These are phyloP conservation scores for Monosporascus sp. DNA, from an alignment of 2,329 filamentous ascomycete genomes.

Conservation along the genomic window DNA sequence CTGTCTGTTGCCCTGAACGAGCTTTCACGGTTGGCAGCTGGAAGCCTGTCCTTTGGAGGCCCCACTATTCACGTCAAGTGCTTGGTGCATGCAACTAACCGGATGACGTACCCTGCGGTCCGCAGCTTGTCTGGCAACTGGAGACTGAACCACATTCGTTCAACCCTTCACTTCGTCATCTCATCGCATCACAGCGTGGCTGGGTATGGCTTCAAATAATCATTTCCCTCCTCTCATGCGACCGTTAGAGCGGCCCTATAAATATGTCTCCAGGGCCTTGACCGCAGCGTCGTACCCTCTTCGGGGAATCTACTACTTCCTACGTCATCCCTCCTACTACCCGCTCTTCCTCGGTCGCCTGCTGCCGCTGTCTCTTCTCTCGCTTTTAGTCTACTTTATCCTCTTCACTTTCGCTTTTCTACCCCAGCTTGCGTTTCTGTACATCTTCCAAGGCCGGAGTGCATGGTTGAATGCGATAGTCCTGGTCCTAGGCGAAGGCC, in stretches of 20 bases:
- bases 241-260: conserved; percentile 30
- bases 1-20: too few species aligned
- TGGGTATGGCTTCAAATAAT: conserved; percentile 19
- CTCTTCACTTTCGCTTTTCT: conserved; percentile 86
- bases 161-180: too few species aligned
- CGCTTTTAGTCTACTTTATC: conserved; percentile 73
- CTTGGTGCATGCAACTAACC: background rate
- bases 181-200: background rate
- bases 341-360: conserved; percentile 75
- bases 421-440: conserved; percentile 82
- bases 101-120: background rate
- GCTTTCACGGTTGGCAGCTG: too few species aligned
- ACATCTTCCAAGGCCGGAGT: conserved; percentile 78
- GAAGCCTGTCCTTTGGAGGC: background rate
- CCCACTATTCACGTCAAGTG: background rate
- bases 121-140: too few species aligned
- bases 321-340: conserved; percentile 71
- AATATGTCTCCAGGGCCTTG: conserved; percentile 39
- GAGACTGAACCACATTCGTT: too few species aligned
- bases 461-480: conserved; percentile 91
- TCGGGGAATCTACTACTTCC: conserved; percentile 78
- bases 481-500: conserved; percentile 76
- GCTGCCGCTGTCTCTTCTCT: conserved; percentile 76
- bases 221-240: conserved; percentile 13
- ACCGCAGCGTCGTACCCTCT: conserved; percentile 51